Base-by-base conservation (phyloP, 1,284 basidiomycete species). In the Apiotrichum gamsii region DNA sequence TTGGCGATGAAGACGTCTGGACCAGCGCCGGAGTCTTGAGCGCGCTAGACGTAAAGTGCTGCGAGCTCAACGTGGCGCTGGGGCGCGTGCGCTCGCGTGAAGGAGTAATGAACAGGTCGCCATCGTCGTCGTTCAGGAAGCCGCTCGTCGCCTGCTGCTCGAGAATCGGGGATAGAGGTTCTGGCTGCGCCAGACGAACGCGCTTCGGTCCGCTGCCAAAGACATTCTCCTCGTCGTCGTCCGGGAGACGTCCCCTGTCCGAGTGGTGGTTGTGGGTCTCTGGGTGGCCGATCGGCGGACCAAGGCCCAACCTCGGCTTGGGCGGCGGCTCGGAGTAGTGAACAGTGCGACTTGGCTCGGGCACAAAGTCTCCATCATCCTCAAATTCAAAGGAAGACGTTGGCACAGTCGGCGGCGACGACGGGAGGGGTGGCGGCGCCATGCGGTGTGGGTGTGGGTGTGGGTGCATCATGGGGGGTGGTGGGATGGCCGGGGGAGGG, bases 1-100 rank as follows among this genome's bases (percentile, higher is more conserved):
- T 65, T 1, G 71, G 71, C 1, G 69, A 71, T 8, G 71, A 73
- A 1, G 67, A 64, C 0, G 67, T 61, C 39, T 68, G 64, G 23
- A 69, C 57, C 14, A 70, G 51, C 6, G 64, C 68, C 5, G 68
- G 68, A 0, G 68, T 70, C 44, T 65, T 68, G 57, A 68, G 63
- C 4, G 59, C 57, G 29, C 61, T 61, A 2, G 62, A 61, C 9
- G 50, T 56, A 16, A 64, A 49, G 11, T 43, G 43, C 3, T 25
- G 35, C 6, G 46, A 43, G 19, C 36, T 33, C 5, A 40, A 23
- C 23, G 34, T 33, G 39, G 14, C 11, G 36, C 40, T 16, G 37
- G 11, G 33, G 37, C 16, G 21, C 32, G 61, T 57, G 25, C 61
- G 54, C 39, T 64, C 65, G 29, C 64, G 52, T 10, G 66, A 60